These are phyloP conservation scores for Arctostaphylos glauca DNA, from an alignment of 148 eudicot species.

Conservation along the genomic window DNA sequence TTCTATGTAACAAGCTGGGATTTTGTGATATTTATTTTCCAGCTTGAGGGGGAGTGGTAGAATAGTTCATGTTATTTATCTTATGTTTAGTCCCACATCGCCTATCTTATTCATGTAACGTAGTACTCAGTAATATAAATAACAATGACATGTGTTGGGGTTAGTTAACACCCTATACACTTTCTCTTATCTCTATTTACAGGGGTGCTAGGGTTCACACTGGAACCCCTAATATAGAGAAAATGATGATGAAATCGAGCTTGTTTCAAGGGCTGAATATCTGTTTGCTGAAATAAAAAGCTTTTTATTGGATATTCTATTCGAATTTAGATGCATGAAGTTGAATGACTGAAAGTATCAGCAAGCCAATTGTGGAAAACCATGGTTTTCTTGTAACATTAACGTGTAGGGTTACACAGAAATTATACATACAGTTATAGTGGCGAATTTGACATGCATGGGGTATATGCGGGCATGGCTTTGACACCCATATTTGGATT, in stretches of 20 bases:
- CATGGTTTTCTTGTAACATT: neutral
- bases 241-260: neutral
- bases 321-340: neutral
- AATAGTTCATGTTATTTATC: no score
- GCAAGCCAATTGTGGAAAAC: neutral
- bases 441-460: neutral
- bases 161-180: no score
- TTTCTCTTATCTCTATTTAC: no score
- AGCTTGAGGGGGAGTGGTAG: no score
- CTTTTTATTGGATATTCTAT: neutral
- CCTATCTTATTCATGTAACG: no score
- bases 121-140: no score
- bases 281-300: neutral
- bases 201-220: neutral
- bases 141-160: no score
- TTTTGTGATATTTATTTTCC: no score
- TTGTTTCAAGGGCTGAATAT: neutral
- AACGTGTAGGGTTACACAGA: neutral
- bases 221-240: neutral
- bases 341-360: neutral
- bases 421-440: neutral
- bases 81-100: no score
- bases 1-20: no score
- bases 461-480: neutral
- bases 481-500: neutral